Base-by-base conservation (phyloP, 345 rosid species). In the Eutrema heterophyllum region DNA sequence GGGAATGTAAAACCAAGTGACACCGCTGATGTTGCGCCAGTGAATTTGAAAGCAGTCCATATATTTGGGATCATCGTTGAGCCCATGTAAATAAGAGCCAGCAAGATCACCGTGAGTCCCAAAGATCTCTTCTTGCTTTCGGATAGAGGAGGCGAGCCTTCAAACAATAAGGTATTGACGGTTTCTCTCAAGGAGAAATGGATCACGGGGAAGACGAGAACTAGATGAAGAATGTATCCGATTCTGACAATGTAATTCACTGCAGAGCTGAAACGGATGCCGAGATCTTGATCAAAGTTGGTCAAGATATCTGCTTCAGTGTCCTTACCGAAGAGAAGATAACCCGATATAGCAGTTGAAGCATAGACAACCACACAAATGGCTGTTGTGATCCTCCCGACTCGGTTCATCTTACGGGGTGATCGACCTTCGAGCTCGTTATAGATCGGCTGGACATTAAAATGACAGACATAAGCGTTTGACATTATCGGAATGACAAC, bases 11-110 rank as follows among this genome's bases (percentile, higher is more conserved):
- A 95, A 64, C 97, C 99, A 57, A 95, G 83, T 0, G 99, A 90
- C 30, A 95, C 96, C 8, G 99, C 99, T 15, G 97, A 84, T 36
- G 99, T 95, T n/a, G 99, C 98, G 30, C 99, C 99, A 0, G 99
- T 95, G 76, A 92, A 95, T 78, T 95, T 95, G 77, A 95, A 95
- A 48, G 98, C 99, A 0, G 90, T 90, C 99, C 99, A 95, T 74
- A 95, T 95, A 54, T 84, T 95, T 7, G 99, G 99, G 70, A 92
- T 85, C 93, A 88, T 83, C 10, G 97, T 90, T 6, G 99, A 95
- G 40, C 93, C 97, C 0, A 95, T 68, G 78, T 85, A 95, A 45
- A 88, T 86, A 35, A 84, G 80, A 15, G 67, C 80, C 64, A 95
- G 61, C 69, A 95, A 81, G 24, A 87, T 72, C 15, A 54, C 83